Base-by-base conservation (phyloP, 257 asterid species). In the Datura wrightii region DNA sequence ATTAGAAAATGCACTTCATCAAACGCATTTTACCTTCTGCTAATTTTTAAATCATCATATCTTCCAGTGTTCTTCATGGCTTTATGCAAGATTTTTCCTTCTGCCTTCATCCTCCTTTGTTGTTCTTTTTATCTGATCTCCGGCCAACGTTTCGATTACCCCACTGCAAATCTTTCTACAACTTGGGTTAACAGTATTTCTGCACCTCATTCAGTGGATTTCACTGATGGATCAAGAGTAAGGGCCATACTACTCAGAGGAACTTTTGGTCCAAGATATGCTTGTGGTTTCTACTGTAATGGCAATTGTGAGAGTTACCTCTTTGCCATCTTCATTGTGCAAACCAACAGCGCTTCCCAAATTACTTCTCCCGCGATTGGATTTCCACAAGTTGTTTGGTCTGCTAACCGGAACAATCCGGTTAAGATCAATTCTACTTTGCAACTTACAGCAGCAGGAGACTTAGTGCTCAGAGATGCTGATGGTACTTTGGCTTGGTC, bases 401-500 rank as follows among this genome's bases (percentile, higher is more conserved):
- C 85, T 46, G 86, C 90, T 44, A 87, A 83, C 82, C 31, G 85
- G 58, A 79, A 83, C 60, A 42, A 52, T 10, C 86, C 86, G 0
- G 90, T 87, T 42, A 67, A 62, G 60, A 76, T 41, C 10, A 79
- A 85, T 59, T 63, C 88, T 0, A 79, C 65, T 15, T 62, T 85
- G 86, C n/a, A 85, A 13, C 18, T 87, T 46, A 83, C 76, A 10
- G n/a, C 39, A 53, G 79, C 70, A 55, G 90, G 90, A 15, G 59
- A 83, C 41, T 79, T 87, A 13, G 54, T 79, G 7, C 56, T 87
- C 34, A 62, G 59, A 53, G 83, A 79, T 59, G 79, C 80, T 19
- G 83, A 87, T 85, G 88, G 84, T 83, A 24, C 66, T 31, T 41
- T 79, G 8, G 85, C 53, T 52, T 87, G 90, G 86, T 85, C 86